Conservation (phyloP, 176 grass and related monocot genomes). For the Musa beccarii region DNA sequence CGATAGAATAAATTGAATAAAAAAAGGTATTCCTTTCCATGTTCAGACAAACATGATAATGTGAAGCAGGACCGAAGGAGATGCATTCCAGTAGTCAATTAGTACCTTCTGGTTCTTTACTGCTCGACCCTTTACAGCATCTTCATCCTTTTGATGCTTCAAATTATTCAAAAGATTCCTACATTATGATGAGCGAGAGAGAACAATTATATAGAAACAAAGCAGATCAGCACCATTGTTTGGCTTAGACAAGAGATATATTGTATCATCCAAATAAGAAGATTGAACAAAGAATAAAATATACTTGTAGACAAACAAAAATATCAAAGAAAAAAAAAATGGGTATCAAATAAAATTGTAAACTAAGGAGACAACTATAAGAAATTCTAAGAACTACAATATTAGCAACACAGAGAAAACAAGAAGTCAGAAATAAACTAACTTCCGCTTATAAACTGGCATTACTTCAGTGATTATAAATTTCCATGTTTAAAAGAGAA, state of each 20-base stretch:
- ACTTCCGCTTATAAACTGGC: no score
- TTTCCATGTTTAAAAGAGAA: no score
- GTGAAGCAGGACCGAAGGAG: not conserved
- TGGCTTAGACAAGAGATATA: no score
- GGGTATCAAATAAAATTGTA: no score
- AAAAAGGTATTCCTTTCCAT: not conserved
- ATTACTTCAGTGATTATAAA: no score
- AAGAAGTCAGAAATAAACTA: not conserved
- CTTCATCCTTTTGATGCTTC: constrained; percentile 64
- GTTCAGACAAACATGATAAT: not conserved
- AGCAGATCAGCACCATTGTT: not conserved
- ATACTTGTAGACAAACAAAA: no score
- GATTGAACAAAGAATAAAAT: no score
- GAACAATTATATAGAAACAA: not conserved
- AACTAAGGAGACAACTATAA: no score
- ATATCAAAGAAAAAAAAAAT: no score
- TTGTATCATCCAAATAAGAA: no score
- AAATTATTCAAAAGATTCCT: constrained; percentile 42
- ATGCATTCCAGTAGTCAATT: not conserved
- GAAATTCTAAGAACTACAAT: no score
- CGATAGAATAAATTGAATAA: not conserved
- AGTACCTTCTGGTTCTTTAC: constrained; percentile 72
- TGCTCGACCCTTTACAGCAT: constrained; percentile 53
- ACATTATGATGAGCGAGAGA: not conserved
- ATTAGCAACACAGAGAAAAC: no score